phyloP scores from a whole-genome alignment of 2,329 filamentous ascomycete species.

The Aspergillus japonicus region DNA sequence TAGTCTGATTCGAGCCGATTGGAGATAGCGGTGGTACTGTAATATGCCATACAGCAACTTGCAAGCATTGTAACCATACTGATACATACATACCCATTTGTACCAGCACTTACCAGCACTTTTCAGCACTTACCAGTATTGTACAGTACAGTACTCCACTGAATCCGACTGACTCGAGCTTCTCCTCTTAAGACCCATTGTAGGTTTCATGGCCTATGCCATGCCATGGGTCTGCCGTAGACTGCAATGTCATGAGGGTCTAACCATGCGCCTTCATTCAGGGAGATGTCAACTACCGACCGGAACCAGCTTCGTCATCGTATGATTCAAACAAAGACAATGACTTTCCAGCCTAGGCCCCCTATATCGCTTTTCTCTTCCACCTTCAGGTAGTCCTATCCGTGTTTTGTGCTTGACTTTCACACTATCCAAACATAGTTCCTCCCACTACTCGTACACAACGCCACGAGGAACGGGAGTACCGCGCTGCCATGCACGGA shows the following conservation, averaged over 20 bases:
- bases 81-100: not conserved
- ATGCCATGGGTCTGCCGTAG: too few relatives aligned
- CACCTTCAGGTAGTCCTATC: not conserved
- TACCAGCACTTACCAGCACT: not conserved
- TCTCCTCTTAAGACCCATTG: not conserved
- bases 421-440: conserved; percentile 4
- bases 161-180: not conserved
- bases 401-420: not conserved
- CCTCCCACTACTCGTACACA: conserved; percentile 9
- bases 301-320: not conserved
- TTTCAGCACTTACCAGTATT: too few relatives aligned
- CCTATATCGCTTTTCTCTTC: not conserved
- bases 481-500: conserved; percentile 19
- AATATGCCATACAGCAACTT: not conserved
- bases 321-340: not conserved
- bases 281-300: not conserved
- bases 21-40: conserved; percentile 4
- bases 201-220: not conserved
- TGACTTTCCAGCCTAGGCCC: not conserved
- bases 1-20: conserved; percentile 9
- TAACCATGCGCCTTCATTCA: too few relatives aligned
- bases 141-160: not conserved
- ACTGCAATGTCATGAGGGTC: not conserved
- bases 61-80: not conserved
- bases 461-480: conserved; percentile 20